These are phyloP conservation scores for Uncinocarpus reesii DNA, from an alignment of 2,329 filamentous ascomycete species.

Conservation along the genomic window DNA sequence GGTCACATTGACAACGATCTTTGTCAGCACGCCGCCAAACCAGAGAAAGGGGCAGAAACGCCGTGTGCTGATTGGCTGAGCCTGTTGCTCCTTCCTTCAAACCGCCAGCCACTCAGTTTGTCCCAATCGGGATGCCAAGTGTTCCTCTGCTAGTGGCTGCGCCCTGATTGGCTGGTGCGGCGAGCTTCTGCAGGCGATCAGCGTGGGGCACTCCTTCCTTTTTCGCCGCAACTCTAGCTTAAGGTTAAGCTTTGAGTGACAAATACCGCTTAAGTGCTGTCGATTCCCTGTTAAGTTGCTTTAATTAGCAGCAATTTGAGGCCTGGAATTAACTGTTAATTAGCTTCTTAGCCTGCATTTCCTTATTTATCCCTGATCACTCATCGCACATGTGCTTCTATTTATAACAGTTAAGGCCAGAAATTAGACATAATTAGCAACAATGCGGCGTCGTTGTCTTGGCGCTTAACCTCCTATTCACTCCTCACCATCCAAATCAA, in stretches of 20 bases:
- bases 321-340: neutral
- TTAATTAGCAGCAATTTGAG: slow-evolving; percentile 10
- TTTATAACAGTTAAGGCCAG: neutral
- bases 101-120: slow-evolving; percentile 1
- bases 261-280: neutral
- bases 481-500: neutral
- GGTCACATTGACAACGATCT: too few relatives aligned
- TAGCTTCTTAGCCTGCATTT: neutral
- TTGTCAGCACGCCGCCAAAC: too few relatives aligned
- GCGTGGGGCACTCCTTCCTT: neutral
- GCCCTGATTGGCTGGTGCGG: neutral
- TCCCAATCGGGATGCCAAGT: neutral
- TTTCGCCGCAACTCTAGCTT: slow-evolving; percentile 7
- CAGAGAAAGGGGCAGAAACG: too few relatives aligned
- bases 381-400: neutral
- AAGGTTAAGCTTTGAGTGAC: neutral
- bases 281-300: neutral
- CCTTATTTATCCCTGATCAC: too few relatives aligned
- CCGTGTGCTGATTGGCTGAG: neutral
- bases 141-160: neutral
- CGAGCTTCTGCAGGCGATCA: slow-evolving; percentile 5
- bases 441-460: neutral
- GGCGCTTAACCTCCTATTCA: too few relatives aligned
- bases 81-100: neutral
- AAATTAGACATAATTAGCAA: slow-evolving; percentile 10